Evolutionary conservation across 805 yeast genomes (phyloP).

Genomic region (Kazachstania martiniae): DNA sequence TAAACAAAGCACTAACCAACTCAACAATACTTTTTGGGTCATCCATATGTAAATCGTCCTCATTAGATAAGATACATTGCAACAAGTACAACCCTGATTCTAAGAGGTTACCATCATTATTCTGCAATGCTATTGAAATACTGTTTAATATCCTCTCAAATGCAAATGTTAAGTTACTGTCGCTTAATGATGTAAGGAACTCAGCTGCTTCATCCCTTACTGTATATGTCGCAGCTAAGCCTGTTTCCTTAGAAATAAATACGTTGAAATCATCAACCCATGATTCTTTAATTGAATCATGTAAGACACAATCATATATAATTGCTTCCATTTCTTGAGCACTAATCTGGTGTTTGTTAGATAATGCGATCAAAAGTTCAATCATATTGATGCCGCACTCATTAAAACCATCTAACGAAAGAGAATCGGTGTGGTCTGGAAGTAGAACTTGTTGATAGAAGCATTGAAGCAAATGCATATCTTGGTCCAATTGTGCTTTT

Average conservation of each 20-base stretch:
- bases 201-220: slow-evolving; percentile 56
- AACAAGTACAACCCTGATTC: not conserved
- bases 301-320: slow-evolving; percentile 29
- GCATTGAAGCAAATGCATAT: slow-evolving; percentile 9
- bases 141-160: slow-evolving; percentile 4
- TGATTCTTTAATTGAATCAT: slow-evolving; percentile 33
- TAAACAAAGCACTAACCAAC: slow-evolving; percentile 8
- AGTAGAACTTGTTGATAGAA: not conserved
- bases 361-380: slow-evolving; percentile 13
- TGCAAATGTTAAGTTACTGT: slow-evolving; percentile 1
- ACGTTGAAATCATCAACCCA: slow-evolving; percentile 55
- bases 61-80: slow-evolving; percentile 8
- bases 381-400: slow-evolving; percentile 16
- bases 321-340: slow-evolving; percentile 4
- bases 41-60: slow-evolving; percentile 5
- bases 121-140: not conserved
- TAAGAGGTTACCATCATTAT: not conserved
- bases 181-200: slow-evolving; percentile 40
- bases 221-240: slow-evolving; percentile 42
- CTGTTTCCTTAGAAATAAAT: slow-evolving; percentile 67
- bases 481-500: slow-evolving; percentile 6
- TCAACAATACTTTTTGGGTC: slow-evolving; percentile 1
- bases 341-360: slow-evolving; percentile 4
- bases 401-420: slow-evolving; percentile 6
- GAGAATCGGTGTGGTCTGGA: not conserved